A percentile compares a stretch with the other conserved stretches of the same genome.
These are phyloP conservation scores for Sugiyamaella lignohabitans DNA, from an alignment of 805 yeast species.

Conservation along the genomic window DNA sequence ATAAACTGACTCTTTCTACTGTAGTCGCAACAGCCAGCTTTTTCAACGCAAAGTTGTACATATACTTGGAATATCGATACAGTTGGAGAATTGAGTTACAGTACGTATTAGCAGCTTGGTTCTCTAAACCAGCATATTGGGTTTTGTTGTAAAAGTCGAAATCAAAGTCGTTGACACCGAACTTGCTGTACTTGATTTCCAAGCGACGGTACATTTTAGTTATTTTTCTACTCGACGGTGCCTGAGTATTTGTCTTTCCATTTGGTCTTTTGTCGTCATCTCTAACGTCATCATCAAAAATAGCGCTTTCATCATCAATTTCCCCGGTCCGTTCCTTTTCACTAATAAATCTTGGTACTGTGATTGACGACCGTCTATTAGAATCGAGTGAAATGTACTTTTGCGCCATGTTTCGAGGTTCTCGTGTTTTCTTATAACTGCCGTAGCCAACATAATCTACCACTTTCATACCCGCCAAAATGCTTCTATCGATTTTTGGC, in stretches of 20 bases:
- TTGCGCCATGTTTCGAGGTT: conserved; percentile 45
- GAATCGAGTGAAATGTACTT: conserved; percentile 22
- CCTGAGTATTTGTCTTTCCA: not conserved
- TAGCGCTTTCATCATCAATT: conserved; percentile 18
- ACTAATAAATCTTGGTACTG: conserved; percentile 49
- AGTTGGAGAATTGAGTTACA: conserved; percentile 75
- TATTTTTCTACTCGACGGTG: conserved; percentile 35
- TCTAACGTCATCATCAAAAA: conserved; percentile 17
- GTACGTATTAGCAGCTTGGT: conserved; percentile 71
- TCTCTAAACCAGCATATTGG: conserved; percentile 74
- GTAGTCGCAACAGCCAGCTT: conserved; percentile 32
- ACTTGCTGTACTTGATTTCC: conserved; percentile 74
- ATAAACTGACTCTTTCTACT: conserved; percentile 28
- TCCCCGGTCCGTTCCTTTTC: conserved; percentile 38
- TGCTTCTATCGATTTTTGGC: conserved; percentile 43
- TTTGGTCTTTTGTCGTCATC: conserved; percentile 19
- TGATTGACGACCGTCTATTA: conserved; percentile 27
- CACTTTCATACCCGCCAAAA: conserved; percentile 35
- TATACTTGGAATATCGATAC: conserved; percentile 66
- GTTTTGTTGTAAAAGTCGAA: conserved; percentile 79
- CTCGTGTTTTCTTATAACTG: conserved; percentile 52
- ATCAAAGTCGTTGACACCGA: conserved; percentile 93
- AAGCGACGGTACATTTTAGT: conserved; percentile 74
- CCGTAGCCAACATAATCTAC: conserved; percentile 31
- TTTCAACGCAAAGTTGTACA: conserved; percentile 58